phyloP scores from a whole-genome alignment of 1,284 basidiomycete species.

The Inonotus hispidus region DNA sequence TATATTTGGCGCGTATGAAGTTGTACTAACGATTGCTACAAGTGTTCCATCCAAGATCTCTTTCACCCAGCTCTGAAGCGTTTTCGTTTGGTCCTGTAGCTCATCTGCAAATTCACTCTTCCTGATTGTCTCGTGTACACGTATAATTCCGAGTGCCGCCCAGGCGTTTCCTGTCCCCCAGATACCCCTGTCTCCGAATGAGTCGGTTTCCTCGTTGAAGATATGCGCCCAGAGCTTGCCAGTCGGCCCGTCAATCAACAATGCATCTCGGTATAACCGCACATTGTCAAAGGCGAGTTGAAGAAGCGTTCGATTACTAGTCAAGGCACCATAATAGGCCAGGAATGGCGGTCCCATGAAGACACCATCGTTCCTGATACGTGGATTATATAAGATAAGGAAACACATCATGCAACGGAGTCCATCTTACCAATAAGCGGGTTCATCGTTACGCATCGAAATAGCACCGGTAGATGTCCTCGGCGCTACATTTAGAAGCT shows the following conservation, averaged over 20 bases:
- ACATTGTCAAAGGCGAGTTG: slow-evolving; percentile 43
- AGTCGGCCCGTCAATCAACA: slow-evolving; percentile 33
- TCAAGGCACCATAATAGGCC: slow-evolving; percentile 47
- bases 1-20: not conserved
- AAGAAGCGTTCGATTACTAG: slow-evolving; percentile 37
- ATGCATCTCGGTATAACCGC: slow-evolving; percentile 37
- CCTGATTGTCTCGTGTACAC: slow-evolving; percentile 41
- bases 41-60: slow-evolving; percentile 46
- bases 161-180: slow-evolving; percentile 50
- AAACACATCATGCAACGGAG: slow-evolving; percentile 5
- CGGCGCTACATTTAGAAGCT: slow-evolving; percentile 38
- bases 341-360: slow-evolving; percentile 63
- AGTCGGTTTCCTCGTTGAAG: slow-evolving; percentile 32
- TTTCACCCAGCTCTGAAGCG: slow-evolving; percentile 37
- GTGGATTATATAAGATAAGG: not conserved
- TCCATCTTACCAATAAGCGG: slow-evolving; percentile 39
- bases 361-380: slow-evolving; percentile 48
- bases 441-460: slow-evolving; percentile 39
- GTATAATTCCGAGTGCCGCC: slow-evolving; percentile 38
- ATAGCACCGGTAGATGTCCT: slow-evolving; percentile 46
- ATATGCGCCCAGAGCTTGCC: slow-evolving; percentile 44
- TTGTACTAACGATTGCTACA: slow-evolving; percentile 34
- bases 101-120: slow-evolving; percentile 32
- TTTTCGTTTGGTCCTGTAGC: slow-evolving; percentile 28
- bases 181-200: slow-evolving; percentile 37